Percentiles rank a stretch among this genome's conserved stretches.
Conservation (phyloP, 352 stramenopile species). For the Halophytophthora batemanensis region DNA sequence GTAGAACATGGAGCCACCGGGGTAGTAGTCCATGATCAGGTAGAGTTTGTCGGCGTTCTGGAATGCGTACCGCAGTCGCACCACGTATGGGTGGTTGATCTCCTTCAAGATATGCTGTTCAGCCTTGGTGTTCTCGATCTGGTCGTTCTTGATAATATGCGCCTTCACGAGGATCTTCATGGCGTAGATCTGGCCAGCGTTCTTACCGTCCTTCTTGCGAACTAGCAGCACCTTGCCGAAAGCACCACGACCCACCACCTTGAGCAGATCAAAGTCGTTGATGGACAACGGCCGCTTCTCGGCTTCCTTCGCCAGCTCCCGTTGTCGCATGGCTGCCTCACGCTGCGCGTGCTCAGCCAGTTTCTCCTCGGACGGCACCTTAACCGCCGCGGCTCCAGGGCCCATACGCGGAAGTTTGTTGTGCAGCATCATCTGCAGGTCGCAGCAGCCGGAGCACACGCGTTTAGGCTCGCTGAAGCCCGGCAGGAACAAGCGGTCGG, state of each 20-base stretch:
- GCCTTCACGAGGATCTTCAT: constrained; percentile 95
- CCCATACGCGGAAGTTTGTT: constrained; percentile 75
- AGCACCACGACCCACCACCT: constrained; percentile 93
- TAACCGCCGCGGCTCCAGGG: constrained; percentile 16
- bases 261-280: constrained; percentile 94
- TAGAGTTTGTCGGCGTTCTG: constrained; percentile 94
- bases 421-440: constrained; percentile 87
- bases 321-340: constrained; percentile 79
- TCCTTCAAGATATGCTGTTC: constrained; percentile 90
- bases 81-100: constrained; percentile 87
- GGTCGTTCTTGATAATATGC: constrained; percentile 91
- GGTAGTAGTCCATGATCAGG: constrained; percentile 96
- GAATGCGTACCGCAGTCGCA: constrained; percentile 84
- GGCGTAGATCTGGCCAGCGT: constrained; percentile 86
- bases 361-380: constrained; percentile 52
- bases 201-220: constrained; percentile 89
- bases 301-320: constrained; percentile 68
- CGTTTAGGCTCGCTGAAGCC: constrained; percentile 87
- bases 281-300: constrained; percentile 76
- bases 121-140: constrained; percentile 92
- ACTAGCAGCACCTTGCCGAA: constrained; percentile 96
- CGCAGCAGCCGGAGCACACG: constrained; percentile 81
- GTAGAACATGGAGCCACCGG: constrained; percentile 88
- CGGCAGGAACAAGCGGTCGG: constrained; percentile 79
- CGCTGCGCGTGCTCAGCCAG: constrained; percentile 58